Conservation (phyloP, 495 filamentous ascomycete genomes). For the Cladorrhinum samala region DNA sequence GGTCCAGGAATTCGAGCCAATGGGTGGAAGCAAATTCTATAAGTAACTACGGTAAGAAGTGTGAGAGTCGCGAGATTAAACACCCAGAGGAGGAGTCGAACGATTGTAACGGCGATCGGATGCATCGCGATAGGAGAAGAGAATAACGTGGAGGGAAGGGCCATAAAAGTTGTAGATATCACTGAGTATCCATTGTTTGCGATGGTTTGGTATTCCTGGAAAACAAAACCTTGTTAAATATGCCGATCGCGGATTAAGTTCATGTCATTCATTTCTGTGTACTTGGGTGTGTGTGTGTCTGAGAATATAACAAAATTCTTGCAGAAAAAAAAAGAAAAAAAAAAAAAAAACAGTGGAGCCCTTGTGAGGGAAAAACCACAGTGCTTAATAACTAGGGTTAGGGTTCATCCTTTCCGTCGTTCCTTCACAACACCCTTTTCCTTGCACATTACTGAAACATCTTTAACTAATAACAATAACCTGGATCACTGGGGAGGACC, state of each 20-base stretch:
- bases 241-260: background rate
- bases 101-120: background rate
- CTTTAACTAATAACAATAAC: background rate
- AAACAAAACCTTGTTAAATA: too few relatives aligned
- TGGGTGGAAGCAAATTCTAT: conserved; percentile 30
- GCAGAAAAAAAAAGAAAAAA: background rate
- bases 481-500: conserved; percentile 30
- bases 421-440: background rate
- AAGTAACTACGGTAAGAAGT: background rate
- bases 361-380: too few relatives aligned
- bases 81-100: background rate
- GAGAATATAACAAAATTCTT: background rate
- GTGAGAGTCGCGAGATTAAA: background rate
- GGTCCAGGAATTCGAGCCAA: conserved; percentile 32
- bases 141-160: too few relatives aligned
- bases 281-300: background rate
- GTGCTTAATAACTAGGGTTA: too few relatives aligned
- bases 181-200: too few relatives aligned
- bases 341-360: too few relatives aligned
- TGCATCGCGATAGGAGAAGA: background rate
- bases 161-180: background rate
- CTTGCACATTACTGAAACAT: too few relatives aligned
- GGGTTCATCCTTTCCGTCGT: background rate
- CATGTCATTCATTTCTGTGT: background rate
- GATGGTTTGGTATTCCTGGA: too few relatives aligned